Conservation (phyloP, 306 rosid species). For the Rubus parviflorus region DNA sequence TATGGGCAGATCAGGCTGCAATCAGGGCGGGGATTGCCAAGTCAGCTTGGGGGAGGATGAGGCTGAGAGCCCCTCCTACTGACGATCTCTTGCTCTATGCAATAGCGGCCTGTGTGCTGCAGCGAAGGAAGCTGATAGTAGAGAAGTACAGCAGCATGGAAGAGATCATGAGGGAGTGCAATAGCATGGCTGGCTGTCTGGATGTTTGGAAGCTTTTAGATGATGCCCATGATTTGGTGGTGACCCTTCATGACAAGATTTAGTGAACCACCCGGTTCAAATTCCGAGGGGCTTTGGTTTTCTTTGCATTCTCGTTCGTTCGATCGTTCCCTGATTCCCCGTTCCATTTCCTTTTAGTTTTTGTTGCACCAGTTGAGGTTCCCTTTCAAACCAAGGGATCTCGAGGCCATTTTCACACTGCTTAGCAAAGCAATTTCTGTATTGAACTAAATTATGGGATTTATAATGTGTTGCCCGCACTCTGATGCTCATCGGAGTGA, state of each 20-base stretch:
- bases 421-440: slow-evolving; percentile 21
- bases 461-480: slow-evolving; percentile 12
- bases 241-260: slow-evolving; percentile 27
- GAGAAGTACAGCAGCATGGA: slow-evolving; percentile 36
- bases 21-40: slow-evolving; percentile 23
- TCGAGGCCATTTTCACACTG: background rate
- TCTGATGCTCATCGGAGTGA: slow-evolving; percentile 6
- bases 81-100: slow-evolving; percentile 28
- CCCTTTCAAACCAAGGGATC: slow-evolving; percentile 11
- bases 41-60: slow-evolving; percentile 27
- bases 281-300: slow-evolving; percentile 4
- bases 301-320: background rate
- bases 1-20: slow-evolving; percentile 34
- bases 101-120: slow-evolving; percentile 29
- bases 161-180: slow-evolving; percentile 36
- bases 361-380: slow-evolving; percentile 15
- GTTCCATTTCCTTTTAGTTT: background rate
- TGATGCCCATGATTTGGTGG: slow-evolving; percentile 33
- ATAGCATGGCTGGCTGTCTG: slow-evolving; percentile 30
- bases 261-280: background rate
- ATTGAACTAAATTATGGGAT: slow-evolving; percentile 18
- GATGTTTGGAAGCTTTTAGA: slow-evolving; percentile 35
- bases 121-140: slow-evolving; percentile 27
- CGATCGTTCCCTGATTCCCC: background rate
- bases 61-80: slow-evolving; percentile 30